Conservation (phyloP, 768 basidiomycete species). For the Mrakia hoshinonis region DNA sequence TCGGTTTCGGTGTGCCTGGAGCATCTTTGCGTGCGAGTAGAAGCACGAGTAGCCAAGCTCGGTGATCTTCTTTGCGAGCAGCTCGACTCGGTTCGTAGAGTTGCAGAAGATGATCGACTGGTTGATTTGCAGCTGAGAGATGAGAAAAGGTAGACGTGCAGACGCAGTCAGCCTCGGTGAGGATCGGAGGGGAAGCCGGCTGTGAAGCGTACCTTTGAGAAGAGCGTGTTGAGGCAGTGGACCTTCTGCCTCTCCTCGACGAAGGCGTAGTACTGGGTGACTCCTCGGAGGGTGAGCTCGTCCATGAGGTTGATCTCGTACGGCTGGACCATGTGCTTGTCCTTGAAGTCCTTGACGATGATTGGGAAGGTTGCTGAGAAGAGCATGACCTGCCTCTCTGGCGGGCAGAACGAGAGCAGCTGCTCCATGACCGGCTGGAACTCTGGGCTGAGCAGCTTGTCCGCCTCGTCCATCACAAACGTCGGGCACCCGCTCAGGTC, state of each 20-base stretch:
- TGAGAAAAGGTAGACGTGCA: background rate
- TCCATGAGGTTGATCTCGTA: constrained; percentile 99
- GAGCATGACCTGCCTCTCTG: constrained; percentile 90
- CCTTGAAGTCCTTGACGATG: constrained; percentile 99
- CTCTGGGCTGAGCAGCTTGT: constrained; percentile 93
- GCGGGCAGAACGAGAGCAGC: constrained; percentile 71
- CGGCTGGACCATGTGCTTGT: constrained; percentile 90
- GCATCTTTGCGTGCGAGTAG: constrained; percentile 99
- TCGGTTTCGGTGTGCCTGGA: constrained; percentile 95
- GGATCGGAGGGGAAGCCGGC: background rate
- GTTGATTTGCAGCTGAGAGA: constrained; percentile 88
- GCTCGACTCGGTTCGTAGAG: constrained; percentile 98
- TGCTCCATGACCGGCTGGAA: constrained; percentile 99
- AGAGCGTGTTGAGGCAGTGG: constrained; percentile 97
- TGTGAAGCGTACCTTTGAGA: constrained; percentile 68
- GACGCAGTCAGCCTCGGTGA: background rate
- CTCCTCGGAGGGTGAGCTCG: constrained; percentile 94
- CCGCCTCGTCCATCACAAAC: constrained; percentile 99
- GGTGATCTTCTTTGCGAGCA: constrained; percentile 97
- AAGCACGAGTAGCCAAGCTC: constrained; percentile 99
- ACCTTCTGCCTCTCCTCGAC: constrained; percentile 99
- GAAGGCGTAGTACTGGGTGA: constrained; percentile 98
- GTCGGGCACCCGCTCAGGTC: constrained; percentile 89
- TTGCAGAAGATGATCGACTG: constrained; percentile 99
- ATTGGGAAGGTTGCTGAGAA: constrained; percentile 98